Percentiles rank a stretch among this genome's conserved stretches.
phyloP scores from a whole-genome alignment of 2,329 filamentous ascomycete genomes.

The Orbilia blumenaviensis region DNA sequence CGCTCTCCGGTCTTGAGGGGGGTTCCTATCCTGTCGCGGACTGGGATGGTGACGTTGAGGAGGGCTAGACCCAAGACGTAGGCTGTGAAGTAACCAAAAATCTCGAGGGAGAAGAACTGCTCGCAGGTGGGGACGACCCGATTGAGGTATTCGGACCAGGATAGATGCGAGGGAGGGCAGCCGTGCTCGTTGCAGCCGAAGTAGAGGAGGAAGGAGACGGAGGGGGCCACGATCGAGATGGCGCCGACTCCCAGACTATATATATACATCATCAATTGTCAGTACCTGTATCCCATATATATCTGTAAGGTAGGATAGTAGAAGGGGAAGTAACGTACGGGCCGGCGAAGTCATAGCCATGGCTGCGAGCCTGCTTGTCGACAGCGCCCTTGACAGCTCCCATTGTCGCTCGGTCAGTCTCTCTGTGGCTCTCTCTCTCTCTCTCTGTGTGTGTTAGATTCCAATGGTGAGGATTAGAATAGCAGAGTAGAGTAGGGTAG shows the following conservation, averaged over 20 bases:
- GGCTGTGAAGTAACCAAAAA: constrained; percentile 79
- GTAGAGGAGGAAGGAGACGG: constrained; percentile 79
- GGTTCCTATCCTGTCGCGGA: constrained; percentile 72
- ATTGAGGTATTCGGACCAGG: constrained; percentile 74
- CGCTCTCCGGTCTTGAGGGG: constrained; percentile 64
- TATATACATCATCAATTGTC: background rate
- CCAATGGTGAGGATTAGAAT: too few relatives aligned
- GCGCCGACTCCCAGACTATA: constrained; percentile 76
- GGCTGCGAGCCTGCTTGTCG: constrained; percentile 48
- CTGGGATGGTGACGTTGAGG: constrained; percentile 80
- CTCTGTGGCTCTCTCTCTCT: background rate
- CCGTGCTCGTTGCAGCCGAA: constrained; percentile 94
- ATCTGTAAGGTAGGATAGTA: background rate
- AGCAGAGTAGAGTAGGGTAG: too few relatives aligned
- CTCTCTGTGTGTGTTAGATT: too few relatives aligned
- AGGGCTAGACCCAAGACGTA: constrained; percentile 67
- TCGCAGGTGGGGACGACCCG: constrained; percentile 65
- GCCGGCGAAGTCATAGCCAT: constrained; percentile 64
- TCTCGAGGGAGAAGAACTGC: constrained; percentile 81
- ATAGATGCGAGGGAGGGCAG: constrained; percentile 83
- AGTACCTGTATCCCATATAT: background rate
- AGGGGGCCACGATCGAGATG: constrained; percentile 81
- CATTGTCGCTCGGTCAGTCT: background rate
- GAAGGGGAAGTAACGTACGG: constrained; percentile 60
- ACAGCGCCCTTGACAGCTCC: background rate